Evolutionary conservation across 495 filamentous ascomycete genomes (phyloP).

Genomic region (Halenospora varia): DNA sequence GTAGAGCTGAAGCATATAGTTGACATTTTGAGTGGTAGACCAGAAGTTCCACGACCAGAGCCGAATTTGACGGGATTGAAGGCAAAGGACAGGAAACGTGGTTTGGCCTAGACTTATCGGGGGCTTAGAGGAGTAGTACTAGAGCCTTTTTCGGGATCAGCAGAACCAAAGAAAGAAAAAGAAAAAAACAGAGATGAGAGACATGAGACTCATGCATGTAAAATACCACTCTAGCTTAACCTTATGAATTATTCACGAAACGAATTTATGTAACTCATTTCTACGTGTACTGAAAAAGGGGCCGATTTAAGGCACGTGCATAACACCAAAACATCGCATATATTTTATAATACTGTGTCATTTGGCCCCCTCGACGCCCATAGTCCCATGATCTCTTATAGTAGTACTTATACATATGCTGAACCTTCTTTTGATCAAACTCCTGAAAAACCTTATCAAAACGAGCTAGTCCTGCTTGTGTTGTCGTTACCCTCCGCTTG

Average conservation of each 20-base stretch:
- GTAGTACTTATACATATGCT: not conserved
- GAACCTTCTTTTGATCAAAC: not conserved
- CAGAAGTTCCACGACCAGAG: conserved; percentile 40
- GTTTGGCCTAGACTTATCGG: conserved; percentile 18
- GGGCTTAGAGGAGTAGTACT: not conserved
- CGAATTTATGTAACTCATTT: no score
- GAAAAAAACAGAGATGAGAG: no score
- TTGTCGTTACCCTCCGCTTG: not conserved
- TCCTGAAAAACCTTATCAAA: conserved; percentile 1
- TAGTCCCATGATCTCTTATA: not conserved
- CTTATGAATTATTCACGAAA: not conserved
- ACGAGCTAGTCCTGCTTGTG: not conserved
- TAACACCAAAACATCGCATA: not conserved
- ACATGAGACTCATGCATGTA: not conserved
- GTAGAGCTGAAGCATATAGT: conserved; percentile 73
- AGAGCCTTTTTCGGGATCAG: not conserved
- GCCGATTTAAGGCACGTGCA: not conserved
- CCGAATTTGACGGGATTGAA: conserved; percentile 38
- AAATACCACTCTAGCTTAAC: not conserved
- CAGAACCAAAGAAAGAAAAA: not conserved
- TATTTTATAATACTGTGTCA: not conserved
- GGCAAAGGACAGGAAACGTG: conserved; percentile 53
- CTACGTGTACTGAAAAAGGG: not conserved
- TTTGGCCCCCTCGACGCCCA: not conserved
- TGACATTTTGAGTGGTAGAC: conserved; percentile 76